Evolutionary conservation across 108 stramenopile genomes (phyloP).

Genomic region (Halocafeteria seosinensis): DNA sequence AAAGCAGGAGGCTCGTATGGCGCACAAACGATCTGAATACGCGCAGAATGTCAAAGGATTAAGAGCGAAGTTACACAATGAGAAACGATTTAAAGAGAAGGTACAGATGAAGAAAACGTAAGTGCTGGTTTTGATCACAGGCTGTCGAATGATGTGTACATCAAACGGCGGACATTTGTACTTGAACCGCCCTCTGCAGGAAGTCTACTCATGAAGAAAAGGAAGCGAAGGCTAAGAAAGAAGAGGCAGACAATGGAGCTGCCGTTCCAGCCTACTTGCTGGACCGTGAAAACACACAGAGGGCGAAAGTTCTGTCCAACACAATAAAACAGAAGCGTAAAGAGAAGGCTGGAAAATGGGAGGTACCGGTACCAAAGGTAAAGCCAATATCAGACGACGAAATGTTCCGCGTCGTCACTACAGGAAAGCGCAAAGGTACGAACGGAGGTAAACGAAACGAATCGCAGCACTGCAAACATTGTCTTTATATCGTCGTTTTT

Average conservation of each 20-base stretch:
- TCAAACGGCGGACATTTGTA: neutral
- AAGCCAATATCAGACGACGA: slow-evolving; percentile 97
- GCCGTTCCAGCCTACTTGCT: slow-evolving; percentile 92
- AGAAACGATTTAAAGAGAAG: slow-evolving; percentile 96
- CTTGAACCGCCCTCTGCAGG: slow-evolving; percentile 10
- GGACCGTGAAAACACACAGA: slow-evolving; percentile 82
- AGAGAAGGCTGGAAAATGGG: slow-evolving; percentile 99
- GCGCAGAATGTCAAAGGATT: slow-evolving; percentile 91
- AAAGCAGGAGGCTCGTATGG: slow-evolving; percentile 86
- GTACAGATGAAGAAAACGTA: slow-evolving; percentile 91
- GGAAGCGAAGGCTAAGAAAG: slow-evolving; percentile 75
- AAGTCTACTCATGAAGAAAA: slow-evolving; percentile 91
- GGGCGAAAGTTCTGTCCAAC: slow-evolving; percentile 94
- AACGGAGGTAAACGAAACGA: slow-evolving; percentile 7
- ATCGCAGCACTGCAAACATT: neutral
- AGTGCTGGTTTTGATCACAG: neutral
- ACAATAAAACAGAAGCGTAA: slow-evolving; percentile 98
- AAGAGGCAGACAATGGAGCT: slow-evolving; percentile 74
- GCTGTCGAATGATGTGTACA: neutral
- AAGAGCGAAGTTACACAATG: slow-evolving; percentile 83
- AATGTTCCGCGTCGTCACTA: slow-evolving; percentile 85
- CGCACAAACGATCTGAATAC: slow-evolving; percentile 76
- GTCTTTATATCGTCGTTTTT: no score
- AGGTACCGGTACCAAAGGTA: slow-evolving; percentile 95
- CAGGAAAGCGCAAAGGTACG: slow-evolving; percentile 70